A percentile compares a stretch with the other conserved stretches of the same genome.
phyloP scores from a whole-genome alignment of 2,329 filamentous ascomycete species.

The Pseudogymnoascus sp. region DNA sequence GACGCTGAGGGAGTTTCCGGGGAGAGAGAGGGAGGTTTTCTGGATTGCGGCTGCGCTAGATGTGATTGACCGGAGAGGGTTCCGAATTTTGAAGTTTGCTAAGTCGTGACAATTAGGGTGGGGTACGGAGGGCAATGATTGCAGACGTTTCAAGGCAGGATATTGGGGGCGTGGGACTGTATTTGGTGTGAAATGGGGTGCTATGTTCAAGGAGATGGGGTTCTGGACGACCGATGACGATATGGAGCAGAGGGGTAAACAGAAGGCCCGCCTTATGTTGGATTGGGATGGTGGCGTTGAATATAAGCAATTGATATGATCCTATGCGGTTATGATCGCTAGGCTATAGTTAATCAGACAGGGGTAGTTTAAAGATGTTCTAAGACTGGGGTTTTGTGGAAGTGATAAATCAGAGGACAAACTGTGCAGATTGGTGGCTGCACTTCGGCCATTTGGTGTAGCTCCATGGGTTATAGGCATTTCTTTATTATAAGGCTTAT shows the following conservation, averaged over 20 bases:
- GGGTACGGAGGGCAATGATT: not conserved
- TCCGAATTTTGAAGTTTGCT: constrained; percentile 12
- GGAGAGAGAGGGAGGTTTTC: constrained; percentile 15
- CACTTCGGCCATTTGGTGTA: not conserved
- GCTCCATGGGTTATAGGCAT: not conserved
- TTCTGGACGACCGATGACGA: not conserved
- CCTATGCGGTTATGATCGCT: not conserved
- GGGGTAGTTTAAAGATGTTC: not conserved
- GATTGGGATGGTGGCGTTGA: not conserved
- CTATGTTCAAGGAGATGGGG: not conserved
- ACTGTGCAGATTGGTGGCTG: not conserved
- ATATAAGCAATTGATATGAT: constrained; percentile 1
- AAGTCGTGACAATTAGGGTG: not conserved
- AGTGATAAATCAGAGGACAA: not conserved
- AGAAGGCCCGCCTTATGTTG: not conserved
- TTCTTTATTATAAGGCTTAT: not conserved
- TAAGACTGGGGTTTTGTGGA: not conserved
- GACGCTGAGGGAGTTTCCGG: constrained; percentile 14
- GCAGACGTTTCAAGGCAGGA: not conserved
- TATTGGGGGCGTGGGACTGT: not conserved
- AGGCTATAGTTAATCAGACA: not conserved
- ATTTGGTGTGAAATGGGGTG: not conserved
- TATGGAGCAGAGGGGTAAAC: not conserved
- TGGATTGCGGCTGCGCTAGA: constrained; percentile 18
- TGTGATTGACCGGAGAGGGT: constrained; percentile 14